Evolutionary conservation across 345 rosid species (phyloP).

Genomic region (Brassica nigra): DNA sequence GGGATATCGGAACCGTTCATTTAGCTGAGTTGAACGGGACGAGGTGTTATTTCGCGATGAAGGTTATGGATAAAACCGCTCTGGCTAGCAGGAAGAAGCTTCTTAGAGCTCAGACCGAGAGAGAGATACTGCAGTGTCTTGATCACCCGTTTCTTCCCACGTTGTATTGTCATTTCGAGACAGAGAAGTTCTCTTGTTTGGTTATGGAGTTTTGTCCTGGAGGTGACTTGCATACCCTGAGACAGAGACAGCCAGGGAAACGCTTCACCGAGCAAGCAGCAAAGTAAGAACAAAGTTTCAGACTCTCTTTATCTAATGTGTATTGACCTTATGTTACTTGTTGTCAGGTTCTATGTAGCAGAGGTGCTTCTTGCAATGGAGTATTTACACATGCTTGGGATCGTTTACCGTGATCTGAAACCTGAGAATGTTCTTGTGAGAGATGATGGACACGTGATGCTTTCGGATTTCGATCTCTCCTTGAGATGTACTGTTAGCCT

Average conservation of each 20-base stretch:
- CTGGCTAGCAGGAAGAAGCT: constrained; percentile 78
- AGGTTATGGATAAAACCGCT: constrained; percentile 76
- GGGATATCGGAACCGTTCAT: constrained; percentile 85
- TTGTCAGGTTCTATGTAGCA: constrained; percentile 74
- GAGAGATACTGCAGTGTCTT: constrained; percentile 72
- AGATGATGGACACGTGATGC: constrained; percentile 92
- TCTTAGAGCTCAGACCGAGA: constrained; percentile 79
- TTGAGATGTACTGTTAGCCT: constrained; percentile 65
- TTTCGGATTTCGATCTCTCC: constrained; percentile 86
- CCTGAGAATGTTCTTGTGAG: constrained; percentile 90
- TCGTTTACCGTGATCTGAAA: constrained; percentile 80
- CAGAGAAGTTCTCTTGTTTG: constrained; percentile 81
- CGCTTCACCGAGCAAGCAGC: constrained; percentile 82
- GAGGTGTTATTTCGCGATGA: constrained; percentile 75
- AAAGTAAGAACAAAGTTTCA: constrained; percentile 47
- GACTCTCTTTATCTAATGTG: neutral
- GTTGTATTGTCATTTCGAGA: constrained; percentile 76
- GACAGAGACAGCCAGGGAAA: constrained; percentile 84
- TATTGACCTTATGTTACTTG: neutral
- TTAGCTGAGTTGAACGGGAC: constrained; percentile 71
- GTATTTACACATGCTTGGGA: constrained; percentile 87
- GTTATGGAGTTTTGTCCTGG: constrained; percentile 92
- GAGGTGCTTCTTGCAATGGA: constrained; percentile 84
- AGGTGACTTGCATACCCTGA: constrained; percentile 77
- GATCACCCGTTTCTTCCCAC: constrained; percentile 89